A percentile compares a stretch with the other conserved stretches of the same genome.
phyloP scores from a whole-genome alignment of 2,329 filamentous ascomycete genomes.

The Anthostomella pinea region DNA sequence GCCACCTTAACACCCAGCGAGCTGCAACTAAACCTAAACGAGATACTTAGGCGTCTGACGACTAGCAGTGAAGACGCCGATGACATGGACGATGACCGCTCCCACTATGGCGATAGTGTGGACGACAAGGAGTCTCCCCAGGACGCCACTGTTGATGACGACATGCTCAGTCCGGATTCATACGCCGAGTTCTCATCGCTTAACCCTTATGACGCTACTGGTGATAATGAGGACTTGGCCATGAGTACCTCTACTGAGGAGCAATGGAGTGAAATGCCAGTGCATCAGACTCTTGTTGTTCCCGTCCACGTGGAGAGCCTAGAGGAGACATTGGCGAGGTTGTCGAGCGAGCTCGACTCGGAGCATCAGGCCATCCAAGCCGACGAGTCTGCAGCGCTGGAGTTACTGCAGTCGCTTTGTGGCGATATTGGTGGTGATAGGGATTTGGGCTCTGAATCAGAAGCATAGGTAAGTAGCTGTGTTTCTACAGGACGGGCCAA shows the following conservation, averaged over 20 bases:
- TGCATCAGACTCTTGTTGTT: not conserved
- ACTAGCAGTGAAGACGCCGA: not conserved
- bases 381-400: conserved; percentile 4
- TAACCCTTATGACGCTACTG: conserved; percentile 10
- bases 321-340: conserved; percentile 1
- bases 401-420: not conserved
- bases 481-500: too few relatives aligned
- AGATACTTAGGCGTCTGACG: not conserved
- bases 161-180: conserved; percentile 7
- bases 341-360: conserved; percentile 3
- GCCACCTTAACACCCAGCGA: not conserved
- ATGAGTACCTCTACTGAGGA: too few relatives aligned
- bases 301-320: conserved; percentile 2
- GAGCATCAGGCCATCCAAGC: conserved; percentile 3
- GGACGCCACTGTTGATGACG: not conserved
- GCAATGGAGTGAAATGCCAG: not conserved
- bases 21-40: not conserved
- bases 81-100: conserved; percentile 7
- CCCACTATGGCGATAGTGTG: conserved; percentile 9
- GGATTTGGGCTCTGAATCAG: not conserved
- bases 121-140: not conserved
- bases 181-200: conserved; percentile 11
- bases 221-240: not conserved
- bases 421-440: not conserved
- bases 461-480: too few relatives aligned